These are phyloP conservation scores for Ceratobasidium papillatum DNA, from an alignment of 1,284 basidiomycete genomes.

Conservation along the genomic window DNA sequence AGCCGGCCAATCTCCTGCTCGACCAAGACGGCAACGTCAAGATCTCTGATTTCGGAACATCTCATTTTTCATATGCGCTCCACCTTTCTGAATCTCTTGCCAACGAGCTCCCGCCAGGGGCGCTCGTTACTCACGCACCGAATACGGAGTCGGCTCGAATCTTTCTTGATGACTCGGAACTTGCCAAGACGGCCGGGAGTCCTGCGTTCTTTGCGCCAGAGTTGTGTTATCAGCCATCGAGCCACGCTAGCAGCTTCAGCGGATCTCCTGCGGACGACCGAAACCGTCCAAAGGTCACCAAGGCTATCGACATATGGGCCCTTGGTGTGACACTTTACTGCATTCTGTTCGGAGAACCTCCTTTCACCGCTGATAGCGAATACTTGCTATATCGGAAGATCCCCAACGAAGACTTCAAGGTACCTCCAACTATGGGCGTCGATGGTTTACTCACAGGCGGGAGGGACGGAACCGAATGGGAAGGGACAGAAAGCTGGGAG, in stretches of 20 bases:
- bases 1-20: slow-evolving; percentile 96
- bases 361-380: slow-evolving; percentile 75
- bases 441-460: slow-evolving; percentile 73
- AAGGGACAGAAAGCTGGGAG: slow-evolving; percentile 36
- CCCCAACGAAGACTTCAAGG: slow-evolving; percentile 77
- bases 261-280: slow-evolving; percentile 48
- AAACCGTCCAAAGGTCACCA: slow-evolving; percentile 77
- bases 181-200: slow-evolving; percentile 94
- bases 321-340: slow-evolving; percentile 98
- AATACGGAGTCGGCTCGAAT: slow-evolving; percentile 58
- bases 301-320: slow-evolving; percentile 99
- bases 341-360: slow-evolving; percentile 85
- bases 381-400: slow-evolving; percentile 88
- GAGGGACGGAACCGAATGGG: slow-evolving; percentile 49
- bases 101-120: slow-evolving; percentile 55
- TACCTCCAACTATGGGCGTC: slow-evolving; percentile 77
- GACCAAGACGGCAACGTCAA: slow-evolving; percentile 89
- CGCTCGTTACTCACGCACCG: slow-evolving; percentile 50
- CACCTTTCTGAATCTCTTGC: slow-evolving; percentile 65
- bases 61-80: slow-evolving; percentile 91
- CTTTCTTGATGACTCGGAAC: slow-evolving; percentile 84
- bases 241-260: slow-evolving; percentile 39
- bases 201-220: slow-evolving; percentile 99
- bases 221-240: slow-evolving; percentile 66
- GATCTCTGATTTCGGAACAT: slow-evolving; percentile 97